Evolutionary conservation across 2,329 filamentous ascomycete genomes (phyloP).

Genomic region (Apiospora arundinis): DNA sequence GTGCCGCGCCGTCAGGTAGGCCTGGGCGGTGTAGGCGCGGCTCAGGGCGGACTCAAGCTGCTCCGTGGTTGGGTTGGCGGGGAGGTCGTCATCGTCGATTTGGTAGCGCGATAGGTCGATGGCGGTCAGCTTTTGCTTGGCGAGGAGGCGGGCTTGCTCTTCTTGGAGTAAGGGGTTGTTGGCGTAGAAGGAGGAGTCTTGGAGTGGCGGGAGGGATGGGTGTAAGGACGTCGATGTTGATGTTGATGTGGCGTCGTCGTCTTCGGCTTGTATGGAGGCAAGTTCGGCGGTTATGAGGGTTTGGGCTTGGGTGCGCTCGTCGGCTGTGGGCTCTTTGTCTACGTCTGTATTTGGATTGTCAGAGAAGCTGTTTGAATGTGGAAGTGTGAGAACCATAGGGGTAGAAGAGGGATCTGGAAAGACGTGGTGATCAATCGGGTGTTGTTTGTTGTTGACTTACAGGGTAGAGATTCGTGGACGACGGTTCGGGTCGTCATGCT

Average conservation of each 20-base stretch:
- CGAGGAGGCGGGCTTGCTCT: constrained; percentile 72
- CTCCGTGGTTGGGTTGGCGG: constrained; percentile 28
- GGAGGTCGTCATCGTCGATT: constrained; percentile 64
- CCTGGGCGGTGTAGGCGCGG: constrained; percentile 54
- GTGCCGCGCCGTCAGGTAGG: constrained; percentile 59
- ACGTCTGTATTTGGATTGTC: constrained; percentile 66
- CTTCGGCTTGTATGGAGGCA: constrained; percentile 50
- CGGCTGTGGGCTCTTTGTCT: constrained; percentile 71
- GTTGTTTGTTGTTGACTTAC: constrained; percentile 52
- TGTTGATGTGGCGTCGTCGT: constrained; percentile 28
- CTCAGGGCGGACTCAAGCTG: constrained; percentile 69
- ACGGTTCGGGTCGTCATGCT: constrained; percentile 71
- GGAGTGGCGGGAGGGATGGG: constrained; percentile 62
- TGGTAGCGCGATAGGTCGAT: constrained; percentile 87
- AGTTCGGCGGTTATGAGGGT: constrained; percentile 74
- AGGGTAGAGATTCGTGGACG: constrained; percentile 81
- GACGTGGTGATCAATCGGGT: background rate
- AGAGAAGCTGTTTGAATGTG: background rate
- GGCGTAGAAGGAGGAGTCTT: constrained; percentile 54
- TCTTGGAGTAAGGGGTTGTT: constrained; percentile 71
- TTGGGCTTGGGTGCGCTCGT: constrained; percentile 70
- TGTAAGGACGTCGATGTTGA: constrained; percentile 32
- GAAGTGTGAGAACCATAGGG: too few species aligned
- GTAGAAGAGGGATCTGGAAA: background rate
- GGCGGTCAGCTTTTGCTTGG: constrained; percentile 63